phyloP scores from a whole-genome alignment of 108 stramenopile genomes.

The Skeletonema potamos region DNA sequence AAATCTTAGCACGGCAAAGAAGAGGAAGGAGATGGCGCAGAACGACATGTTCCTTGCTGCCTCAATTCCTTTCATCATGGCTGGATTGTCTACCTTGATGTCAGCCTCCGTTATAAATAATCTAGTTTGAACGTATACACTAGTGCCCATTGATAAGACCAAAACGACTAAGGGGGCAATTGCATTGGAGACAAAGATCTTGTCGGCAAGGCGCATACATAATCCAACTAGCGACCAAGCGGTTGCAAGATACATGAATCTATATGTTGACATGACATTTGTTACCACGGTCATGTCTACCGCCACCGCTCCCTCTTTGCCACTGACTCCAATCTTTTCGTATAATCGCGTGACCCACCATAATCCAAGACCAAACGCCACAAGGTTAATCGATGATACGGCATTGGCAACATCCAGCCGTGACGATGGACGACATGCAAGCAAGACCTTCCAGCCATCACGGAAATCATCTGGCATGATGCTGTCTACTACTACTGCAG shows the following conservation, averaged over 20 bases:
- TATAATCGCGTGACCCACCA: not conserved
- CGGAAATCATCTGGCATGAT: not conserved
- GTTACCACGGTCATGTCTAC: not conserved
- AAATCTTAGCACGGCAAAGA: constrained; percentile 3
- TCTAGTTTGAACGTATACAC: not conserved
- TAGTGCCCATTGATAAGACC: not conserved
- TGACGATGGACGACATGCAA: constrained; percentile 1
- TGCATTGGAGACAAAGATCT: not conserved
- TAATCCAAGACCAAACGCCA: not conserved
- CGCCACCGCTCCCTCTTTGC: too few relatives aligned
- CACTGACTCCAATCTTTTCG: not conserved
- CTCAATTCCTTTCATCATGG: constrained; percentile 1
- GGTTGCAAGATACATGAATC: constrained; percentile 3
- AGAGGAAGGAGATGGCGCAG: constrained; percentile 1
- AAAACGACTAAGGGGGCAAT: not conserved
- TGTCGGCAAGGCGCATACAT: not conserved
- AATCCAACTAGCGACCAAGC: constrained; percentile 1
- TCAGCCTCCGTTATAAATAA: not conserved
- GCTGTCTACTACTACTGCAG: not conserved
- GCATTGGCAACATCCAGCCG: not conserved
- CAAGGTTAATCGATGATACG: not conserved
- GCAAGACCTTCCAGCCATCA: not conserved
- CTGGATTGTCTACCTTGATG: not conserved
- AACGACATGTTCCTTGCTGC: constrained; percentile 1
- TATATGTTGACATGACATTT: not conserved